phyloP scores from a whole-genome alignment of 352 stramenopile species.

The Phytophthora lateralis region DNA sequence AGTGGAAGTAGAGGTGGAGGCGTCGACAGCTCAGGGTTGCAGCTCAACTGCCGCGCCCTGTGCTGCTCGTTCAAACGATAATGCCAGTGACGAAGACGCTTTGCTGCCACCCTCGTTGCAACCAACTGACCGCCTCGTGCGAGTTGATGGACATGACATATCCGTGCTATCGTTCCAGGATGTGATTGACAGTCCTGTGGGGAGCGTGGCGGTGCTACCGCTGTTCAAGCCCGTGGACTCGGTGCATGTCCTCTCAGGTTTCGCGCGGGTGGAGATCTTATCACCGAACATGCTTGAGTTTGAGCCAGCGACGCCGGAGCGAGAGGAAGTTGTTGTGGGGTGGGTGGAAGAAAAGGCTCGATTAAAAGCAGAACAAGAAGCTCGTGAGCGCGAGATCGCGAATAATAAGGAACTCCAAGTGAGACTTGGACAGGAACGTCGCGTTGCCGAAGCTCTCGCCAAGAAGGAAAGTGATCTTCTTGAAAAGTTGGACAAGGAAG shows the following conservation, averaged over 20 bases:
- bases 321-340: constrained; percentile 35
- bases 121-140: constrained; percentile 49
- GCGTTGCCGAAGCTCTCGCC: constrained; percentile 39
- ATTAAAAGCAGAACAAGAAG: constrained; percentile 40
- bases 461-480: constrained; percentile 35
- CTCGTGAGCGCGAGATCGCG: constrained; percentile 36
- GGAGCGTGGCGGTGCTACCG: constrained; percentile 50
- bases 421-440: constrained; percentile 42
- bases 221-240: constrained; percentile 44
- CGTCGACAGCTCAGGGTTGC: constrained; percentile 11
- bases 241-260: constrained; percentile 56
- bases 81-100: constrained; percentile 10
- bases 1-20: constrained; percentile 17
- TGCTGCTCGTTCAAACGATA: constrained; percentile 5
- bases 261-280: constrained; percentile 69
- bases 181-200: constrained; percentile 43
- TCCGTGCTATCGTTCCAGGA: constrained; percentile 54
- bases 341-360: constrained; percentile 40
- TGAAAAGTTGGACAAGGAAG: constrained; percentile 46
- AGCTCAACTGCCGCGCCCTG: constrained; percentile 10
- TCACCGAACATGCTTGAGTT: constrained; percentile 55
- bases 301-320: constrained; percentile 38
- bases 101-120: constrained; percentile 32
- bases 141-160: constrained; percentile 50
- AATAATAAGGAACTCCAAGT: constrained; percentile 40